Evolutionary conservation across 768 basidiomycete species (phyloP).

Genomic region (Tricholoma hemisulphureum): DNA sequence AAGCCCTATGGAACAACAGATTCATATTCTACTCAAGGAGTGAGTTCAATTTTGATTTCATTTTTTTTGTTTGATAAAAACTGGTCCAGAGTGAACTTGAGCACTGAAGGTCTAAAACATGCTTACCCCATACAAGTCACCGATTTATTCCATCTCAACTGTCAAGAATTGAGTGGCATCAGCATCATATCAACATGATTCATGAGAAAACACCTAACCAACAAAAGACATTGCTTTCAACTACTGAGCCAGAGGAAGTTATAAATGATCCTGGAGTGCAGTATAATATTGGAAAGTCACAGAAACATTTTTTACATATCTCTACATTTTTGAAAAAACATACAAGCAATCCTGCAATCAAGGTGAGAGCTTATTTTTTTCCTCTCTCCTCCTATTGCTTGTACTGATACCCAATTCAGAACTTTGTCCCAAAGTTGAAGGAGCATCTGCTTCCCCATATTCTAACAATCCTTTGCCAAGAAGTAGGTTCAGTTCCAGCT

Average conservation of each 20-base stretch:
- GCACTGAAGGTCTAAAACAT: constrained; percentile 6
- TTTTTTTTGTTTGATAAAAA: not conserved
- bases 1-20: no score
- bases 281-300: constrained; percentile 6
- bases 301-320: constrained; percentile 3
- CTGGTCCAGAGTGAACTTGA: constrained; percentile 9
- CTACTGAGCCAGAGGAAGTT: not conserved
- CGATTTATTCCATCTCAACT: not conserved
- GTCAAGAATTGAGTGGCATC: not conserved
- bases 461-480: no score
- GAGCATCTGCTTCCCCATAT: no score
- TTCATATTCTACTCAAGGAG: no score
- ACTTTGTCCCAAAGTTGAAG: constrained; percentile 20
- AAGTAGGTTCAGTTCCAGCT: no score
- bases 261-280: no score
- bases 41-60: no score
- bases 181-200: not conserved
- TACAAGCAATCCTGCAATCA: constrained; percentile 8
- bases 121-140: constrained; percentile 17
- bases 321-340: constrained; percentile 15
- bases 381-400: no score
- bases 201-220: not conserved
- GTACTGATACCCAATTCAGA: no score
- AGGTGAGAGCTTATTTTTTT: constrained; percentile 4
- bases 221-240: not conserved